These are phyloP conservation scores for Tricholomella constricta DNA, from an alignment of 768 basidiomycete genomes.

Conservation along the genomic window DNA sequence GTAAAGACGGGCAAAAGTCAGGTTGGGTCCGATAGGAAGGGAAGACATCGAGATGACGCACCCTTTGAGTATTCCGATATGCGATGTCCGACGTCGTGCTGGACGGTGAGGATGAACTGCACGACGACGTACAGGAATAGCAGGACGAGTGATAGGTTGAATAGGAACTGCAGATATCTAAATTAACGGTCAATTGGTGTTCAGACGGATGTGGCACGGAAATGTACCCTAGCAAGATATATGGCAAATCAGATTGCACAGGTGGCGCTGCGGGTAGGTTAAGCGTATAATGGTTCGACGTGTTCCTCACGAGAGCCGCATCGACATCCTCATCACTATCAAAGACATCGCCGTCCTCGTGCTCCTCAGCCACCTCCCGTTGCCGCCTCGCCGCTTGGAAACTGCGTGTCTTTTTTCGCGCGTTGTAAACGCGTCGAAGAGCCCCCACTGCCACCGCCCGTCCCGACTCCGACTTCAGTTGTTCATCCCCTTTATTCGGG, in stretches of 20 bases:
- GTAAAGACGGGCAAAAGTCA: background rate
- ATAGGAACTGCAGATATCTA: conserved; percentile 93
- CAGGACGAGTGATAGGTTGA: conserved; percentile 83
- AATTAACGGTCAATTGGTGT: conserved; percentile 17
- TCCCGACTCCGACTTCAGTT: conserved; percentile 33
- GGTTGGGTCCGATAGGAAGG: background rate
- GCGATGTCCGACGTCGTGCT: conserved; percentile 85
- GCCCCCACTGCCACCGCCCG: conserved; percentile 65
- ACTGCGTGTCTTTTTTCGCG: conserved; percentile 51
- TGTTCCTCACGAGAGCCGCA: conserved; percentile 44
- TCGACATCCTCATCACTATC: conserved; percentile 50
- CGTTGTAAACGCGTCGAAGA: conserved; percentile 64
- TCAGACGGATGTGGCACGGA: background rate
- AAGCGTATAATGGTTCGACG: conserved; percentile 80
- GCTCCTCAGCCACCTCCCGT: conserved; percentile 26
- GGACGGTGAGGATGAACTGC: conserved; percentile 87
- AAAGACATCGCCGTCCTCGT: conserved; percentile 43
- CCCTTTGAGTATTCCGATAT: conserved; percentile 89
- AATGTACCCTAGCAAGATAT: conserved; percentile 82
- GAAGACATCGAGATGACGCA: conserved; percentile 40
- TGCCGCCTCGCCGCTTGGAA: conserved; percentile 16
- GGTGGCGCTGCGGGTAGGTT: conserved; percentile 68
- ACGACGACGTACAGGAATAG: conserved; percentile 84
- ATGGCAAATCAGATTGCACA: conserved; percentile 68
- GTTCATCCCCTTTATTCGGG: conserved; percentile 52